These are phyloP conservation scores for Rutstroemia sp. DNA, from an alignment of 2,329 filamentous ascomycete species.

Conservation along the genomic window DNA sequence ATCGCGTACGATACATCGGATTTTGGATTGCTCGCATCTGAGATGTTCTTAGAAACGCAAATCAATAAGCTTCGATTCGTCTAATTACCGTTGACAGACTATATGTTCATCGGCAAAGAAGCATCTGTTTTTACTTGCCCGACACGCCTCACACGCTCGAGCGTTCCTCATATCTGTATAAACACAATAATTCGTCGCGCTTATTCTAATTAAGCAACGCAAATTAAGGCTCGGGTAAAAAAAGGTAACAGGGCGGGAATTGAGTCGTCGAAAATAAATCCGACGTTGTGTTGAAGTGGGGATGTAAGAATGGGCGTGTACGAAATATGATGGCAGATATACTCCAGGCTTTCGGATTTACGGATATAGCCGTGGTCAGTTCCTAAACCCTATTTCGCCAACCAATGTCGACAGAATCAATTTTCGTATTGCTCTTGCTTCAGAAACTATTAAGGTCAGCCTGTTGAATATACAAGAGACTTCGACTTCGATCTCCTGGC, in stretches of 20 bases:
- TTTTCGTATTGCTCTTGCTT: neutral
- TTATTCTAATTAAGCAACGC: neutral
- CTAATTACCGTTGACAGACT: constrained; percentile 16
- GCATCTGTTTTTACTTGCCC: constrained; percentile 26
- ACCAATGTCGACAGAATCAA: no score
- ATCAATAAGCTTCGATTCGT: neutral
- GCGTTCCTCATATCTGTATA: constrained; percentile 19
- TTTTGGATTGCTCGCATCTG: constrained; percentile 22
- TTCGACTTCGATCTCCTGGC: no score
- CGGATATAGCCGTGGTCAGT: neutral
- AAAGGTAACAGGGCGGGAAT: neutral
- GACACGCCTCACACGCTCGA: constrained; percentile 27
- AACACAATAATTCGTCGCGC: neutral
- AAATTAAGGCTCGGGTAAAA: no score
- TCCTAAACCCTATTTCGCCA: neutral
- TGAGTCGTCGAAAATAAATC: neutral
- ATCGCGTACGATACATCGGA: constrained; percentile 21
- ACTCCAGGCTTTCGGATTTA: neutral
- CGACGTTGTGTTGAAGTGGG: neutral
- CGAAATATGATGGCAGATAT: neutral
- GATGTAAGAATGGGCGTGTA: neutral
- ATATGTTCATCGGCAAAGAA: constrained; percentile 16
- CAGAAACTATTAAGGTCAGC: no score
- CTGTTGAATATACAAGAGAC: no score
- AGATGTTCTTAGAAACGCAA: neutral